Conservation (phyloP, 352 stramenopile species). For the Phytophthora palmivora region DNA sequence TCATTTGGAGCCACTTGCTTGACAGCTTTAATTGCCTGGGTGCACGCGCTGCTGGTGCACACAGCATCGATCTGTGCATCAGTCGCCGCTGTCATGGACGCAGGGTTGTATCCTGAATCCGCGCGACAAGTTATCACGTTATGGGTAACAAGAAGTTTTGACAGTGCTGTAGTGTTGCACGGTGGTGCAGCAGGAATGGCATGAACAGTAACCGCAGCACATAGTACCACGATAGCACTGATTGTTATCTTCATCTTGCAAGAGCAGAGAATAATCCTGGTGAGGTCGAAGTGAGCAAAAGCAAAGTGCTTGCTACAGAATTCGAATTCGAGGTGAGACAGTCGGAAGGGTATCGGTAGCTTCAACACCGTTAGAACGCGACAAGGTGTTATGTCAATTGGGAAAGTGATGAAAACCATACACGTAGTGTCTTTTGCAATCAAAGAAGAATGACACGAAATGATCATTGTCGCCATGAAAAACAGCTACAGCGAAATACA, state of each 20-base stretch:
- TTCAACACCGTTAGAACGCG: conserved; percentile 24
- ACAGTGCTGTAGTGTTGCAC: conserved; percentile 37
- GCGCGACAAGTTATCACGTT: conserved; percentile 38
- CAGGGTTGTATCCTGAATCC: conserved; percentile 43
- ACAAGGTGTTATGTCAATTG: conserved; percentile 17
- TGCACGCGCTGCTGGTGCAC: conserved; percentile 45
- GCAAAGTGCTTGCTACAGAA: conserved; percentile 18
- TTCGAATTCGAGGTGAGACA: neutral
- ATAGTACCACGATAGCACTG: conserved; percentile 9
- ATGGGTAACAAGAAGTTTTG: conserved; percentile 31
- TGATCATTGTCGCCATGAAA: neutral
- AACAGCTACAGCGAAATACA: no score
- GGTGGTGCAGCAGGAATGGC: conserved; percentile 10
- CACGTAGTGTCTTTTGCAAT: neutral
- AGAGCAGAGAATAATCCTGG: neutral
- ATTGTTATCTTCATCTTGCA: conserved; percentile 27
- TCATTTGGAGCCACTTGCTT: conserved; percentile 37
- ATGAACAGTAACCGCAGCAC: conserved; percentile 3
- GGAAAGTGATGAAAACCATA: conserved; percentile 11
- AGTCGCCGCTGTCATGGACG: conserved; percentile 33
- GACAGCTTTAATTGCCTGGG: conserved; percentile 27
- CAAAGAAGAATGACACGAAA: conserved; percentile 2
- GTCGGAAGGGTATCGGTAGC: conserved; percentile 17
- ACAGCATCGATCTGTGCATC: conserved; percentile 36
- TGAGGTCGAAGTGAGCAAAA: conserved; percentile 17